These are phyloP conservation scores for Rhododendron ferrugineum DNA, from an alignment of 148 eudicot species.

Conservation along the genomic window DNA sequence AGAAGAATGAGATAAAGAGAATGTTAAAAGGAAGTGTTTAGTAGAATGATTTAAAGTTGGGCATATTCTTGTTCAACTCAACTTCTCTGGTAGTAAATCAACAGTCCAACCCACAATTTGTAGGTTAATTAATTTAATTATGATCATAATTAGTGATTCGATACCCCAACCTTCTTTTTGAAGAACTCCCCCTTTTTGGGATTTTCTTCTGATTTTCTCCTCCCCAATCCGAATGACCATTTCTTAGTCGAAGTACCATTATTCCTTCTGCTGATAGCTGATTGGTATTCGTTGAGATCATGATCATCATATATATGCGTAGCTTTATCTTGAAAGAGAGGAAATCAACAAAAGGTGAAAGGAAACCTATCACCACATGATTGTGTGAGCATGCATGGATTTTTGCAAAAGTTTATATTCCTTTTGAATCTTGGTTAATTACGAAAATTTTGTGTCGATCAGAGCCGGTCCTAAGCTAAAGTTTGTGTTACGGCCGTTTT, in stretches of 20 bases:
- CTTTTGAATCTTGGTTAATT: background rate
- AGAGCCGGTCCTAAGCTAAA: too few species aligned
- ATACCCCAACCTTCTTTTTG: background rate
- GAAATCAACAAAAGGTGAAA: constrained; percentile 1
- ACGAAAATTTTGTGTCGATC: background rate
- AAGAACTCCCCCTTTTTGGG: background rate
- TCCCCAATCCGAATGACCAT: constrained; percentile 1
- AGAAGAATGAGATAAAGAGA: background rate
- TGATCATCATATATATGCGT: background rate
- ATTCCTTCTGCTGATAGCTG: background rate
- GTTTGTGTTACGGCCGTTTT: too few species aligned
- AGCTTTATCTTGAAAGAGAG: background rate
- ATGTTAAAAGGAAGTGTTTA: background rate
- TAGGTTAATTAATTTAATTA: background rate
- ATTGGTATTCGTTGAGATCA: background rate
- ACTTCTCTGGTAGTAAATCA: background rate
- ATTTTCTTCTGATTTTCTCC: constrained; percentile 8
- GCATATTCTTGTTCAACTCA: constrained; percentile 13
- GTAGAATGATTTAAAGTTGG: background rate
- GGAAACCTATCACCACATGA: background rate
- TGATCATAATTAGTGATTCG: background rate
- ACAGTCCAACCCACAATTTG: background rate
- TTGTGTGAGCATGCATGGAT: background rate
- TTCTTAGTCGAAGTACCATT: constrained; percentile 5
- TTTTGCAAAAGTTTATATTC: constrained; percentile 6